Conservation (phyloP, 108 stramenopile genomes). For the Pseudonitzschia multiseries region DNA sequence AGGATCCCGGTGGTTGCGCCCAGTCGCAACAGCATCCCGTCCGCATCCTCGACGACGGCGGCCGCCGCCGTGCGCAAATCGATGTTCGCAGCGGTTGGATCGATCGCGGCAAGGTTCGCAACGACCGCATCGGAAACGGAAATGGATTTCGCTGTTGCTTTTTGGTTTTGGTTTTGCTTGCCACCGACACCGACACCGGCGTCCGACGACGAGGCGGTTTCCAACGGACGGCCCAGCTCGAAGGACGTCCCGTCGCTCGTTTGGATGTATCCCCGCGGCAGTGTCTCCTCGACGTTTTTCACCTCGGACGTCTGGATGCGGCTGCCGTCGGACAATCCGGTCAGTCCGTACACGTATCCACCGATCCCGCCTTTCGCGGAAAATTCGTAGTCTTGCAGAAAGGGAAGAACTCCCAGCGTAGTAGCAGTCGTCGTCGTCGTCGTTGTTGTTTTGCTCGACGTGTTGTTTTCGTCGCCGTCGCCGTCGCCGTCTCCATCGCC, state of each 20-base stretch:
- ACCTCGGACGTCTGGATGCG: slow-evolving; percentile 59
- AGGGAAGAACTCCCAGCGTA: slow-evolving; percentile 54
- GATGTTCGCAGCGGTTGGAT: background rate
- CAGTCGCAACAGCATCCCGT: slow-evolving; percentile 37
- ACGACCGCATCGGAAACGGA: no score
- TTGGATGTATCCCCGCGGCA: slow-evolving; percentile 68
- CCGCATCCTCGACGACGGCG: slow-evolving; percentile 12
- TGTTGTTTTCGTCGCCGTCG: slow-evolving; percentile 4
- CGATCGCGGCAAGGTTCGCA: no score
- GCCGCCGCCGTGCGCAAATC: background rate
- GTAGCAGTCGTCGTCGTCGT: no score
- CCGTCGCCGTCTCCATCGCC: no score
- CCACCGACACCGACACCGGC: no score
- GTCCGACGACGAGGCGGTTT: slow-evolving; percentile 30
- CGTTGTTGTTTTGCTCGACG: background rate
- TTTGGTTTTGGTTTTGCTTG: no score
- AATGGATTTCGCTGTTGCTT: no score
- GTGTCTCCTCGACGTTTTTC: slow-evolving; percentile 45
- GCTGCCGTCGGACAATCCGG: slow-evolving; percentile 77
- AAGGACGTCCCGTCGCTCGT: slow-evolving; percentile 55
- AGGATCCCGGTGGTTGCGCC: slow-evolving; percentile 67
- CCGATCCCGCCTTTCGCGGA: slow-evolving; percentile 55
- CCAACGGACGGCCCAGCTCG: slow-evolving; percentile 62
- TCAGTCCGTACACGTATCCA: slow-evolving; percentile 65
- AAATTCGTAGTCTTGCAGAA: slow-evolving; percentile 78